A percentile compares a stretch with the other conserved stretches of the same genome.
These are phyloP conservation scores for Takakia lepidozioides DNA, from an alignment of 225 moss, liverwort and hornwort species.

Conservation along the genomic window DNA sequence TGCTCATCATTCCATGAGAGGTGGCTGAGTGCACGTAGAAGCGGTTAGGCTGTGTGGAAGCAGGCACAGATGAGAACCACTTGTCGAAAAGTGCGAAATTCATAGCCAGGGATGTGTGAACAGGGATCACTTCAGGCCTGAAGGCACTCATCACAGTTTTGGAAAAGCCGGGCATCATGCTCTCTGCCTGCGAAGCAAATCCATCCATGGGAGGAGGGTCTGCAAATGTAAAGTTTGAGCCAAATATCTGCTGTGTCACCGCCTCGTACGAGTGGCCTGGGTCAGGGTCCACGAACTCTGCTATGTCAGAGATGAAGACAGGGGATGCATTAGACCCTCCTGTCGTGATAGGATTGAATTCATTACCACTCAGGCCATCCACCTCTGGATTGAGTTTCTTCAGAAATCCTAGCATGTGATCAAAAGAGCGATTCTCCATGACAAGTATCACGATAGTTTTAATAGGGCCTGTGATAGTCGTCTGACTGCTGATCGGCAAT, in stretches of 20 bases:
- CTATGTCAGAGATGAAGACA: constrained; percentile 60
- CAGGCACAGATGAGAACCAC: constrained; percentile 76
- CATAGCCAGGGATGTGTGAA: constrained; percentile 65
- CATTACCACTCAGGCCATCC: constrained; percentile 71
- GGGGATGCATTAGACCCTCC: constrained; percentile 8
- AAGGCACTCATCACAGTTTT: constrained; percentile 79
- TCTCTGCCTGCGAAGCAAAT: constrained; percentile 68
- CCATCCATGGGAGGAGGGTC: constrained; percentile 79
- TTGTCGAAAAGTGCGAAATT: constrained; percentile 73
- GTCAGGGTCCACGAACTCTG: constrained; percentile 92
- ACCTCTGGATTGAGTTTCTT: constrained; percentile 65
- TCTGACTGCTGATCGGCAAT: too few relatives aligned
- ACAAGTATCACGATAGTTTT: constrained; percentile 87
- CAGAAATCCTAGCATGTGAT: constrained; percentile 88
- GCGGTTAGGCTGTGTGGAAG: constrained; percentile 87
- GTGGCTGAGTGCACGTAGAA: constrained; percentile 83
- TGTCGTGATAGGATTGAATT: constrained; percentile 50
- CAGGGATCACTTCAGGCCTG: constrained; percentile 60
- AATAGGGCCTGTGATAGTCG: constrained; percentile 59
- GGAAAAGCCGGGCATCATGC: constrained; percentile 36
- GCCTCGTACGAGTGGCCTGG: constrained; percentile 84
- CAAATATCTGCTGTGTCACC: constrained; percentile 71
- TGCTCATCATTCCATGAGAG: constrained; percentile 76
- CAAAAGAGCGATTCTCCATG: constrained; percentile 98
- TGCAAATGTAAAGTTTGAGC: constrained; percentile 6